phyloP scores from a whole-genome alignment of 768 basidiomycete genomes.

The Cyclocybe aegerita region DNA sequence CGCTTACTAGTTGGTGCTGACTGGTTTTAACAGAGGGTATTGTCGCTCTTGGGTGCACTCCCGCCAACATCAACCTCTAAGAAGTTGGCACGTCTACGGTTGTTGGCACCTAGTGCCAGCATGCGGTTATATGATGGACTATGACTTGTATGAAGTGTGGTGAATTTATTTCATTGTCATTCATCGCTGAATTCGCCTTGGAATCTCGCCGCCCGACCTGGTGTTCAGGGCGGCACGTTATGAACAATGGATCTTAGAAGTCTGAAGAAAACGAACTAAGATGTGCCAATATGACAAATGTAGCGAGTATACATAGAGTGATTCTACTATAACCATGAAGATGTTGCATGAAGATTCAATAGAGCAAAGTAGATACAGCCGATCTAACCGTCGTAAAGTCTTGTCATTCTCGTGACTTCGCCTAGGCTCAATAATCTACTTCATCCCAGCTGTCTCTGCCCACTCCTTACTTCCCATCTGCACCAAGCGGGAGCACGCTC shows the following conservation, averaged over 20 bases:
- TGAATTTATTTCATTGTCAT: too few species aligned
- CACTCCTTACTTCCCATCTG: conserved; percentile 93
- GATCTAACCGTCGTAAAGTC: neutral
- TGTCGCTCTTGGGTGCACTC: conserved; percentile 26
- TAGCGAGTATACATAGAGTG: too few species aligned
- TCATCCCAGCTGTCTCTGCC: conserved; percentile 51
- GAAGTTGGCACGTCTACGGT: neutral
- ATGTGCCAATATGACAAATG: too few species aligned
- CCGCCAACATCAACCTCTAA: conserved; percentile 27
- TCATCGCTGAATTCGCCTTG: too few species aligned
- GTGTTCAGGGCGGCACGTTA: too few species aligned
- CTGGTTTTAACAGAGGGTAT: conserved; percentile 20
- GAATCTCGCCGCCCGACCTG: too few species aligned
- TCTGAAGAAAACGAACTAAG: too few species aligned
- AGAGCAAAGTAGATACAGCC: neutral
- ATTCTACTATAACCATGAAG: too few species aligned
- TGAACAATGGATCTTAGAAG: too few species aligned
- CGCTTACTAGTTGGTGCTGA: neutral
- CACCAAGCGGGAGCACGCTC: conserved; percentile 84
- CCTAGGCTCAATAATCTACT: neutral
- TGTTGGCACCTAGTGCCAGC: neutral
- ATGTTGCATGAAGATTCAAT: too few species aligned
- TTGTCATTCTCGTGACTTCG: too few species aligned
- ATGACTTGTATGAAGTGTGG: too few species aligned
- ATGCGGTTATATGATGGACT: neutral